Conservation (phyloP, 2,329 filamentous ascomycete species). For the Penicillium oxalicum region DNA sequence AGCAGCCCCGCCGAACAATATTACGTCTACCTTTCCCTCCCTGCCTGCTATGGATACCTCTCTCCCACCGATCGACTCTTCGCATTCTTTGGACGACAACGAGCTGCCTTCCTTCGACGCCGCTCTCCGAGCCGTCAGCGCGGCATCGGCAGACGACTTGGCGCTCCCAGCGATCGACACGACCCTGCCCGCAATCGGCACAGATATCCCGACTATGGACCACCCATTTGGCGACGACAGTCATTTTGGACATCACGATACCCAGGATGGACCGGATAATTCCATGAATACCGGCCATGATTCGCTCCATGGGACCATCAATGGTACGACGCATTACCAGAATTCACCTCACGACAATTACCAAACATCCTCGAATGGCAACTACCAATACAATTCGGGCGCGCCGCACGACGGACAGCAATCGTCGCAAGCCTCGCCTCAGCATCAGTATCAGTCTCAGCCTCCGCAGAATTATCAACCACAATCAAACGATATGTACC, state of each 20-base stretch:
- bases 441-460: constrained; percentile 25
- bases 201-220: constrained; percentile 29
- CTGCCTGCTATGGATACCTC: constrained; percentile 22
- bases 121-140: constrained; percentile 17
- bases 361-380: constrained; percentile 39
- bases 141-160: constrained; percentile 15
- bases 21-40: constrained; percentile 14
- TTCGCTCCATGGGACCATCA: constrained; percentile 20
- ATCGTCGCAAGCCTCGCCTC: constrained; percentile 22
- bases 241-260: constrained; percentile 15
- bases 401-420: constrained; percentile 40
- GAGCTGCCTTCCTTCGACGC: constrained; percentile 21
- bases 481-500: constrained; percentile 30
- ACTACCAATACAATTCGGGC: constrained; percentile 19
- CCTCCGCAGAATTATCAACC: constrained; percentile 25
- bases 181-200: constrained; percentile 23
- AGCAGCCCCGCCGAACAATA: constrained; percentile 8
- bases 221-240: constrained; percentile 19
- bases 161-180: constrained; percentile 24
- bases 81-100: constrained; percentile 24
- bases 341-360: constrained; percentile 39
- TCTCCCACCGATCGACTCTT: constrained; percentile 17
- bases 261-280: constrained; percentile 9
- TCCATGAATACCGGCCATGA: constrained; percentile 16
- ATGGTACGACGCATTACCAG: constrained; percentile 41